Percentiles rank a stretch among this genome's conserved stretches.
phyloP scores from a whole-genome alignment of 345 rosid genomes.

The Pelargonium nanum region DNA sequence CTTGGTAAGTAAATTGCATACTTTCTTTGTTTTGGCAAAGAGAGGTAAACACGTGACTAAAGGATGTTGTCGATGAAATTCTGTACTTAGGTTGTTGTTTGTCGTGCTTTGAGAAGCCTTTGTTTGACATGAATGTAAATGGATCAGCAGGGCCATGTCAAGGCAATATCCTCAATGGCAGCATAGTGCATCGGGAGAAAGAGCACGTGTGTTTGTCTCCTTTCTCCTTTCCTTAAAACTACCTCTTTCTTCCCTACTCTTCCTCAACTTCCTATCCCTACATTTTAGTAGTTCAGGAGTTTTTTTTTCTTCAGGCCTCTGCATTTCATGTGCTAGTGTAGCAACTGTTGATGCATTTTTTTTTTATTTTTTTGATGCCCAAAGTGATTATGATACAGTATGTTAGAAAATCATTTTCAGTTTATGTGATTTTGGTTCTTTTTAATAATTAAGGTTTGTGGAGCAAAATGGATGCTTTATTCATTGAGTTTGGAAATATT shows the following conservation, averaged over 20 bases:
- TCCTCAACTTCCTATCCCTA: constrained; percentile 58
- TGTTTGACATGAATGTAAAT: constrained; percentile 89
- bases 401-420: not conserved
- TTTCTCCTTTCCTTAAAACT: constrained; percentile 97
- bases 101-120: constrained; percentile 52
- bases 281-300: constrained; percentile 31
- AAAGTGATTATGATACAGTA: not conserved
- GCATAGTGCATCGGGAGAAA: constrained; percentile 97
- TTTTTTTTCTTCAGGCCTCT: constrained; percentile 20
- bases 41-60: constrained; percentile 27
- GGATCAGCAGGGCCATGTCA: constrained; percentile 99
- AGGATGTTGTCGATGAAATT: constrained; percentile 27
- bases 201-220: constrained; percentile 99
- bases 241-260: constrained; percentile 82
- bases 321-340: constrained; percentile 5
- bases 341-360: not conserved
- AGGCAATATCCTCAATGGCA: constrained; percentile 98
- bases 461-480: not conserved
- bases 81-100: constrained; percentile 63
- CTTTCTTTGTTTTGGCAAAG: constrained; percentile 19
- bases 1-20: constrained; percentile 52
- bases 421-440: not conserved
- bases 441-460: not conserved
- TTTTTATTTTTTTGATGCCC: too few species aligned
- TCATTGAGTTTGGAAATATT: not conserved